phyloP scores from a whole-genome alignment of 768 basidiomycete genomes.

The Cyathus striatus region DNA sequence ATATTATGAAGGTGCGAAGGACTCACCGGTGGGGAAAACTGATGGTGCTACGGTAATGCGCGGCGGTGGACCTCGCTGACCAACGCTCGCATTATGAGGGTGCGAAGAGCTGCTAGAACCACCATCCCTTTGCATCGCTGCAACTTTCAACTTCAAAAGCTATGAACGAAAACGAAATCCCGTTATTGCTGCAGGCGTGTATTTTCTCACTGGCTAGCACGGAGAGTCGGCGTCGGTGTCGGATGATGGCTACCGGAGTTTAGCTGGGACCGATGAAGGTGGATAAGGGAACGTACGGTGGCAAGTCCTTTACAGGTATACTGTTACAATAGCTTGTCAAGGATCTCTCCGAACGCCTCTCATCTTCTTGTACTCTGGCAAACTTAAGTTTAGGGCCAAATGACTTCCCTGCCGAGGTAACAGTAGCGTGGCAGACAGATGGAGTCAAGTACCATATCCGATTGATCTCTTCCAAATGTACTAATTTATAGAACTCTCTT shows the following conservation, averaged over 20 bases:
- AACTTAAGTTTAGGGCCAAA: conserved; percentile 7
- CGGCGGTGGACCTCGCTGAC: no score
- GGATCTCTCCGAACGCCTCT: conserved; percentile 12
- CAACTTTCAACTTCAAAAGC: no score
- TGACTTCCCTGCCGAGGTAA: conserved; percentile 6
- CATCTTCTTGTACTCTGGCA: conserved; percentile 6
- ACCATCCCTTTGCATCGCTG: no score
- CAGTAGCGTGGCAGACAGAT: not conserved
- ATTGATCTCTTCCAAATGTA: not conserved
- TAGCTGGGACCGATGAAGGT: conserved; percentile 20
- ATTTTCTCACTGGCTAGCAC: no score
- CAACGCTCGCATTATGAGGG: no score
- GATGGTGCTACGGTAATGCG: no score
- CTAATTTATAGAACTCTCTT: not conserved
- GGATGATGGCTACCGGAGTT: conserved; percentile 22
- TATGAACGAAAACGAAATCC: no score
- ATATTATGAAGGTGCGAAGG: conserved; percentile 7
- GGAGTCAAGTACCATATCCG: not conserved
- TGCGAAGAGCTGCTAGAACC: no score
- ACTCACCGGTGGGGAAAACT: conserved; percentile 16
- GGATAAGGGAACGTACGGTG: no score
- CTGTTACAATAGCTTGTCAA: conserved; percentile 4
- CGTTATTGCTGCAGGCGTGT: no score
- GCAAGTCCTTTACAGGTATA: conserved; percentile 1
- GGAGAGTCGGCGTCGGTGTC: not conserved